Percentiles rank a stretch among this genome's conserved stretches.
Evolutionary conservation across 495 filamentous ascomycete species (phyloP).

Genomic region (Aspergillus olivimuriae): DNA sequence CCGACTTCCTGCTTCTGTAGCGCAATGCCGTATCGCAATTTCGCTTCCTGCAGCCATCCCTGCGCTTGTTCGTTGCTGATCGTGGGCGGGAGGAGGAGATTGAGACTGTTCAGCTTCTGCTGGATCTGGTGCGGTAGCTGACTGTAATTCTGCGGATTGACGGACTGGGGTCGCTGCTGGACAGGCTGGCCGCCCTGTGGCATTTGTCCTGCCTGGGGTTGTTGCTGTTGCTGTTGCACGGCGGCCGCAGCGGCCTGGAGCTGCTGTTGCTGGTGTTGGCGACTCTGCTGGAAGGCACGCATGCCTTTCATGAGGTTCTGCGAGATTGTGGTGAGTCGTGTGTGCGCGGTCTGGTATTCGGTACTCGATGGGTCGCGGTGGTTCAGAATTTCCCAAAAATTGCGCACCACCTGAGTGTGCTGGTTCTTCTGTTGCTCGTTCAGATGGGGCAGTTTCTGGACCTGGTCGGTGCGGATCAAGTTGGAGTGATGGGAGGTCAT

Average conservation of each 20-base stretch:
- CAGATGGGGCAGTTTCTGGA: conserved; percentile 44
- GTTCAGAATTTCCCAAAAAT: conserved; percentile 56
- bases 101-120: conserved; percentile 39
- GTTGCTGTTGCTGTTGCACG: neutral
- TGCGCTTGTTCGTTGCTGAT: conserved; percentile 41
- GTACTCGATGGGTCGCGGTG: conserved; percentile 45
- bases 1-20: conserved; percentile 48
- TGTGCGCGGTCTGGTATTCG: conserved; percentile 56
- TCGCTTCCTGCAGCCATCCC: conserved; percentile 47
- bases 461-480: conserved; percentile 47
- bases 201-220: too few relatives aligned
- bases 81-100: conserved; percentile 42
- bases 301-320: conserved; percentile 56
- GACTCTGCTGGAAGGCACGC: conserved; percentile 38
- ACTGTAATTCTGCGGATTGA: conserved; percentile 34
- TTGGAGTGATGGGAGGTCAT: conserved; percentile 38
- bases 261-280: conserved; percentile 31
- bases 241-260: conserved; percentile 16
- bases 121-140: conserved; percentile 40
- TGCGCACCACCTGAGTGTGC: conserved; percentile 57
- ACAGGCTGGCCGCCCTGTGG: conserved; percentile 28
- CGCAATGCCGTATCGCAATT: conserved; percentile 44
- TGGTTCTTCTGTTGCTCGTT: conserved; percentile 56
- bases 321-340: conserved; percentile 59
- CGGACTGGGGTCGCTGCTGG: conserved; percentile 31